Evolutionary conservation across 2,329 filamentous ascomycete species (phyloP), one percentile per base, ranked within the genome.

Genomic region (Paraphoma chrysanthemicola): DNA sequence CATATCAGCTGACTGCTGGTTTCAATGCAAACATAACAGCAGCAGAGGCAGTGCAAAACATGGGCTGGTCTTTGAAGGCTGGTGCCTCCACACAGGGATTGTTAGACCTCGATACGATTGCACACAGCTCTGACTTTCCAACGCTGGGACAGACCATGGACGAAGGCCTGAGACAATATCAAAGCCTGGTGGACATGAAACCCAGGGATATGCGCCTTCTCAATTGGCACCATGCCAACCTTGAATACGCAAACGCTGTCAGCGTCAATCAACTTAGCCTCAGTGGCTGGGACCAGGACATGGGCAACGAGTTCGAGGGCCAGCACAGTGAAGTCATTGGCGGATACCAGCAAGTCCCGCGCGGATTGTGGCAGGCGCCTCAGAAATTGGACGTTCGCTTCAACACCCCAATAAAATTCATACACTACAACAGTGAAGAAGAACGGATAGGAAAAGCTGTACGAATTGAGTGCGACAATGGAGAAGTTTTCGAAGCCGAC

Each of bases 211-310:
- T 96, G 77, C 87, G 95, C 44, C 82, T 99, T 14, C 85, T 98
- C 70, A 99, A 97, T 71, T 99, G 95, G 95, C 96, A 99, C 77
- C 90, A 97, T 75, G 96, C 96, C 63, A 99, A 99, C 72, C 84
- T 99, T 12, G 95, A 99, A 77, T 99, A 99, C 73, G 96, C 94
- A 60, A 99, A 98, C 75, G 95, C 95, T 1, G 91, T 89, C 1
- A 96, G 93, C 63, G 88, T 97, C 52, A 89, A 90, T 63, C 90
- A 90, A 60, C 85, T 99, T 16, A 98, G 94, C 75, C 85, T 99
- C 12, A 88, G 89, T 7, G 89, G 93, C 0, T 98, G 96, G 92
- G 96, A 99, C 76, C 93, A 99, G 69, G 96, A 99, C 72, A 93
- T 93, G 48, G 95, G 95, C 0, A 97, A 99, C 68, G 95, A 99